Conservation (phyloP, 768 basidiomycete species). For the Collybia nuda region DNA sequence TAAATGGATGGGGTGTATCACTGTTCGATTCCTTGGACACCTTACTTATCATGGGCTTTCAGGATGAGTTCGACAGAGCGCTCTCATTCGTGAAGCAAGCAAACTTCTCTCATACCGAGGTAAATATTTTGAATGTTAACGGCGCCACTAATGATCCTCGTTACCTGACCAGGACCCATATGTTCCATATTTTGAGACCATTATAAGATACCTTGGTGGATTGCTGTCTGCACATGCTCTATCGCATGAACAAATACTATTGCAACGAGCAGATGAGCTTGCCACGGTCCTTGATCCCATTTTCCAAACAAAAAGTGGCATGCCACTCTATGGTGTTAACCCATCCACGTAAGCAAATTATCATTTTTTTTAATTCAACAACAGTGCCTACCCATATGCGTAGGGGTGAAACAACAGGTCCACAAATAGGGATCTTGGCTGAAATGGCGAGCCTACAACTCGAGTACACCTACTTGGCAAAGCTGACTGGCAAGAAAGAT, state of each 20-base stretch:
- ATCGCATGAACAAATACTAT: slow-evolving; percentile 58
- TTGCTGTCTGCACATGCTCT: slow-evolving; percentile 83
- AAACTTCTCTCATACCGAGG: slow-evolving; percentile 48
- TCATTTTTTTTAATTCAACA: neutral
- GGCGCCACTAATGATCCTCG: neutral
- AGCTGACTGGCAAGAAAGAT: slow-evolving; percentile 67
- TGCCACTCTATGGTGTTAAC: slow-evolving; percentile 74
- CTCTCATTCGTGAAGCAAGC: slow-evolving; percentile 49
- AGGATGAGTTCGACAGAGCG: slow-evolving; percentile 68
- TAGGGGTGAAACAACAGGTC: slow-evolving; percentile 31
- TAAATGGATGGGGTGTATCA: slow-evolving; percentile 81
- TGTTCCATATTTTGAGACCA: slow-evolving; percentile 77
- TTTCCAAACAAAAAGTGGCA: slow-evolving; percentile 67
- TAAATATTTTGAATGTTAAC: slow-evolving; percentile 19
- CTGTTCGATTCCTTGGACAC: slow-evolving; percentile 85
- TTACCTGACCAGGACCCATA: slow-evolving; percentile 21
- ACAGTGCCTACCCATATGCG: neutral
- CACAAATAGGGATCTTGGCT: slow-evolving; percentile 52
- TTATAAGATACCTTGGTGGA: slow-evolving; percentile 89
- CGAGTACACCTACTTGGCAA: slow-evolving; percentile 83
- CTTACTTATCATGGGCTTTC: slow-evolving; percentile 77
- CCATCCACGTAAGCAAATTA: slow-evolving; percentile 47
- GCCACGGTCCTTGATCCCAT: slow-evolving; percentile 69
- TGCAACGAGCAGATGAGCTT: slow-evolving; percentile 76
- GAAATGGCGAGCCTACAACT: slow-evolving; percentile 83